These are phyloP conservation scores for Rosa persica DNA, from an alignment of 306 rosid species.

Conservation along the genomic window DNA sequence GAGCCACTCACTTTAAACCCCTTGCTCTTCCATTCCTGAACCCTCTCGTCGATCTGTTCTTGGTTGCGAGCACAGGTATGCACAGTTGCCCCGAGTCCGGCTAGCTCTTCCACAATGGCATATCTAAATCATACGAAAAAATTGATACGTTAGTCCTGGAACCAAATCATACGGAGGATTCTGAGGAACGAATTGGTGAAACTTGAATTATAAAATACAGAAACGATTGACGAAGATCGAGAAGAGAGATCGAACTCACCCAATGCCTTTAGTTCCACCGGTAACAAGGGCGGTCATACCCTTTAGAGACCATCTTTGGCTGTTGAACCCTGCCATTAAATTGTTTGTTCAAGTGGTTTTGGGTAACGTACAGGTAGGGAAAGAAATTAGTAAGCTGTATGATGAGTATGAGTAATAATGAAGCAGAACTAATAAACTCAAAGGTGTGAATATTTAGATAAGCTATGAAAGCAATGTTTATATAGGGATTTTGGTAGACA, in stretches of 20 bases:
- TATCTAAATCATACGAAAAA: slow-evolving; percentile 14
- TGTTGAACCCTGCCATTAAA: slow-evolving; percentile 12
- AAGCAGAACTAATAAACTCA: background rate
- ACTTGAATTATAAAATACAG: background rate
- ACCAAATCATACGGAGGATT: background rate
- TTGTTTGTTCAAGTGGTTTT: slow-evolving; percentile 5
- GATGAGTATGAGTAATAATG: background rate
- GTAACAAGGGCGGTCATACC: slow-evolving; percentile 55
- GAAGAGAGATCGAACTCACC: slow-evolving; percentile 6
- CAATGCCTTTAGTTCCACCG: slow-evolving; percentile 54
- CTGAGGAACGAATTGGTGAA: background rate
- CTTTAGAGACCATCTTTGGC: slow-evolving; percentile 50
- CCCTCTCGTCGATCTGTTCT: slow-evolving; percentile 26
- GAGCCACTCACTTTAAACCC: slow-evolving; percentile 45
- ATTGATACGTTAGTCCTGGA: background rate
- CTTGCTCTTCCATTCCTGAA: slow-evolving; percentile 40
- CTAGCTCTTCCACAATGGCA: slow-evolving; percentile 54
- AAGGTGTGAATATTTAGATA: background rate
- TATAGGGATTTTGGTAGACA: background rate
- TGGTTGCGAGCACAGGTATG: slow-evolving; percentile 47
- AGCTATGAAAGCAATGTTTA: slow-evolving; percentile 4
- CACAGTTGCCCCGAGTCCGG: slow-evolving; percentile 42
- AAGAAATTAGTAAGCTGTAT: background rate
- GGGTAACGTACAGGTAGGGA: background rate
- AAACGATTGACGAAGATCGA: background rate